Percentiles rank a stretch among this genome's conserved stretches.
phyloP scores from a whole-genome alignment of 805 yeast genomes.

The Cyberlindnera japonica region DNA sequence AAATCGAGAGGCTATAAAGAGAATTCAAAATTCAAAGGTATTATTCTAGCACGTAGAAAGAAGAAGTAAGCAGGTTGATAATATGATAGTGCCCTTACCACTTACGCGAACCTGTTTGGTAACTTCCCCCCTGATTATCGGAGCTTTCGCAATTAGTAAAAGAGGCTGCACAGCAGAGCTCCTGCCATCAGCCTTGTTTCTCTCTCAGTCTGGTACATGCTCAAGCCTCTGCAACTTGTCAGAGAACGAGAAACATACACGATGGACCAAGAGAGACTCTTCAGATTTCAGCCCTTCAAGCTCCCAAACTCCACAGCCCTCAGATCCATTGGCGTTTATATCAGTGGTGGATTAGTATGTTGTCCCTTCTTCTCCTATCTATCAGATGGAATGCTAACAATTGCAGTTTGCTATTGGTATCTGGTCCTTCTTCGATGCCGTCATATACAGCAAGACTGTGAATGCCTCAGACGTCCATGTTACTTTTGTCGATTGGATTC shows the following conservation, averaged over 20 bases:
- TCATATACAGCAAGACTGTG: constrained; percentile 76
- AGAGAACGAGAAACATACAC: constrained; percentile 1
- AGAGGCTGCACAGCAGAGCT: not conserved
- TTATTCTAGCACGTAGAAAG: not conserved
- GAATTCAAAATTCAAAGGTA: not conserved
- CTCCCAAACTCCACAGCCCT: constrained; percentile 69
- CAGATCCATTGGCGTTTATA: constrained; percentile 69
- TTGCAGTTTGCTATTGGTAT: constrained; percentile 70
- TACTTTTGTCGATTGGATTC: constrained; percentile 93
- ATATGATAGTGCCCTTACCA: too few species aligned
- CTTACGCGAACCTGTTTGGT: not conserved
- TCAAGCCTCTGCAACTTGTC: constrained; percentile 10
- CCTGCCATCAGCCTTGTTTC: not conserved
- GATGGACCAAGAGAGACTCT: constrained; percentile 47
- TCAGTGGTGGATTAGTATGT: constrained; percentile 56
- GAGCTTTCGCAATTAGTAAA: constrained; percentile 2
- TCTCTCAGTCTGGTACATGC: constrained; percentile 5
- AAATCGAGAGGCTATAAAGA: constrained; percentile 33
- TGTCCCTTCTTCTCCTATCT: constrained; percentile 1
- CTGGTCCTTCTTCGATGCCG: constrained; percentile 87
- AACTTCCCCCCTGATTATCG: constrained; percentile 1
- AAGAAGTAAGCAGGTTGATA: not conserved
- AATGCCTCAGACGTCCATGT: constrained; percentile 87
- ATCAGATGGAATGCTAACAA: constrained; percentile 16
- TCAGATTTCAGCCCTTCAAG: constrained; percentile 61